A percentile compares a stretch with the other conserved stretches of the same genome.
Conservation (phyloP, 257 asterid species). For the Rauvolfia tetraphylla region DNA sequence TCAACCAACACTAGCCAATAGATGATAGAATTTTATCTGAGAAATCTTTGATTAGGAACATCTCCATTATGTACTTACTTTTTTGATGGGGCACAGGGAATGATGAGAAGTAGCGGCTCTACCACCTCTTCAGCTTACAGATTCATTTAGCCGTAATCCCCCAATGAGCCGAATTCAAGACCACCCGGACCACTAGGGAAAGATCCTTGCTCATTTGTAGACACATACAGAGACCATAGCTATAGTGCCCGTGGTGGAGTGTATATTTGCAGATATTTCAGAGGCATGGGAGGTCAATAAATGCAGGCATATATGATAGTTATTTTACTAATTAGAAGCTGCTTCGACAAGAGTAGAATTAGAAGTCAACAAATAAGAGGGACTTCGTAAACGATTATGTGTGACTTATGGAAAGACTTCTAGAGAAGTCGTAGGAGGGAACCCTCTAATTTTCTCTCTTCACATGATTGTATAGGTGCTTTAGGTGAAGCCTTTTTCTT, state of each 20-base stretch:
- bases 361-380: background rate
- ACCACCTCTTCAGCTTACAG: too few species aligned
- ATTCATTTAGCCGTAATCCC: too few species aligned
- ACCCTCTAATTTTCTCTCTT: slow-evolving; percentile 4
- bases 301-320: background rate
- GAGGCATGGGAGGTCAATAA: background rate
- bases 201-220: background rate
- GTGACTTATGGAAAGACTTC: background rate
- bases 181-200: background rate
- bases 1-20: background rate
- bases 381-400: background rate
- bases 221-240: background rate
- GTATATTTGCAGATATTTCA: background rate
- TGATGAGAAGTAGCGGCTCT: too few species aligned
- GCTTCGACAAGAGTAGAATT: background rate
- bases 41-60: background rate
- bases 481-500: background rate
- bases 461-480: slow-evolving; percentile 8
- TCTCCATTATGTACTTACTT: too few species aligned
- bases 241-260: background rate
- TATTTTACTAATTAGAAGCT: background rate
- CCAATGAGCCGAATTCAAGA: too few species aligned
- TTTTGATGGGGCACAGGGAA: background rate
- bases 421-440: background rate
- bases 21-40: background rate